These are phyloP conservation scores for Verbascum thapsus DNA, from an alignment of 257 asterid genomes.

Conservation along the genomic window DNA sequence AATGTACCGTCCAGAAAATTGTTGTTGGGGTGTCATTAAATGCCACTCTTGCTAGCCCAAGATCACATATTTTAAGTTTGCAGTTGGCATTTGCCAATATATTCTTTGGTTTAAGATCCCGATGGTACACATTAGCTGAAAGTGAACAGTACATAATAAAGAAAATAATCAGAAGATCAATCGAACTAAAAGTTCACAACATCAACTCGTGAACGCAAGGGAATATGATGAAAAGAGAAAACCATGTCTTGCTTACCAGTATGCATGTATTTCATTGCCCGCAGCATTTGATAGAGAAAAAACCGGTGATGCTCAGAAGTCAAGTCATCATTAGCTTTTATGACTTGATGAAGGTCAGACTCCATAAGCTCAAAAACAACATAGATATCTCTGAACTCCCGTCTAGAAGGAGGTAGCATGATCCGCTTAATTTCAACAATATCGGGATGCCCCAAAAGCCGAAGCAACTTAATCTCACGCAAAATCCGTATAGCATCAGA, in stretches of 20 bases:
- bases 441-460: slow-evolving; percentile 87
- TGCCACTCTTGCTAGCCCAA: slow-evolving; percentile 94
- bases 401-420: slow-evolving; percentile 85
- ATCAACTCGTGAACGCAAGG: background rate
- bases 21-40: slow-evolving; percentile 87
- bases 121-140: slow-evolving; percentile 91
- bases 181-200: background rate
- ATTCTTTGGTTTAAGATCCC: slow-evolving; percentile 95
- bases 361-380: slow-evolving; percentile 97
- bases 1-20: slow-evolving; percentile 84
- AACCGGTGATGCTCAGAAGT: slow-evolving; percentile 90
- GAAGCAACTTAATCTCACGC: slow-evolving; percentile 86
- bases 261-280: slow-evolving; percentile 89
- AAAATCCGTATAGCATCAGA: slow-evolving; percentile 88
- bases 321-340: slow-evolving; percentile 92
- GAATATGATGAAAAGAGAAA: background rate
- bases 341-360: slow-evolving; percentile 95
- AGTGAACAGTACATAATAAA: slow-evolving; percentile 34
- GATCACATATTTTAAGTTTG: slow-evolving; percentile 89
- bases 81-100: slow-evolving; percentile 97
- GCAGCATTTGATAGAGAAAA: slow-evolving; percentile 89
- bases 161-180: slow-evolving; percentile 13
- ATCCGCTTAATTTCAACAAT: slow-evolving; percentile 89
- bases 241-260: slow-evolving; percentile 54
- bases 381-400: slow-evolving; percentile 83